Base-by-base conservation (phyloP, 2,329 filamentous ascomycete species). In the Neurospora sp. region DNA sequence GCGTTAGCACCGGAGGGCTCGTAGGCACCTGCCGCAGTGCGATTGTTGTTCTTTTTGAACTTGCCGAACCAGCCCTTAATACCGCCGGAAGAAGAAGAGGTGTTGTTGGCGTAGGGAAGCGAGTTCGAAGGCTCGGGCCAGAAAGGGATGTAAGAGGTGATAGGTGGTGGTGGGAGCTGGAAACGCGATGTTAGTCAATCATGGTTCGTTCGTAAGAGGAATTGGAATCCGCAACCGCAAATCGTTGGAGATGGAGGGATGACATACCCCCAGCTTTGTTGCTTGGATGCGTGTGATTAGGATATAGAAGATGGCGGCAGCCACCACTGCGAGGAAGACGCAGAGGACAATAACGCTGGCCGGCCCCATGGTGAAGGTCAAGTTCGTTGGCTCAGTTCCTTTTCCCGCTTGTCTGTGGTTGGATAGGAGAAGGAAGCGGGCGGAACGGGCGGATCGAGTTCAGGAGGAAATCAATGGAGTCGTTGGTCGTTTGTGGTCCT, bases 141-240 rank as follows among this genome's bases (percentile, higher is more conserved):
- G 84, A 94, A 95, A 68, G 92, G 92, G 77, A 93, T 88, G 80
- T 90, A 91, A 69, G 89, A 89, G 40, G 82, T 82, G 70, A 91
- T 81, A 11, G 87, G 85, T 1, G 92, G 92, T 39, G 90, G 87
- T 4, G 92, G 91, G 8, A 95, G 88, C 86, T 88, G 71, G 15
- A 8, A 41, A 41, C 8, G 40, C 5, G 33, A 65, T n/a, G 41
- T 15, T 43, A 37, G 38, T 40, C 19, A 28, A 15, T 28, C 6
- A 52, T 23, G 5, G 12, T 15, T 23, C 43, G 19, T 52, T 8
- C 11, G 19, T 15, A 52, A 15, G 6, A 52, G 12, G 12, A 23
- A 28, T 52, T 52, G 46, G 46, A 28, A 52, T 52, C 6, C 6
- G 46, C 65, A 41, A 39, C 68, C n/a, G 41, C 41, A 57, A 52